phyloP scores from a whole-genome alignment of 495 filamentous ascomycete species.

The Amphirosellinia nigrospora region DNA sequence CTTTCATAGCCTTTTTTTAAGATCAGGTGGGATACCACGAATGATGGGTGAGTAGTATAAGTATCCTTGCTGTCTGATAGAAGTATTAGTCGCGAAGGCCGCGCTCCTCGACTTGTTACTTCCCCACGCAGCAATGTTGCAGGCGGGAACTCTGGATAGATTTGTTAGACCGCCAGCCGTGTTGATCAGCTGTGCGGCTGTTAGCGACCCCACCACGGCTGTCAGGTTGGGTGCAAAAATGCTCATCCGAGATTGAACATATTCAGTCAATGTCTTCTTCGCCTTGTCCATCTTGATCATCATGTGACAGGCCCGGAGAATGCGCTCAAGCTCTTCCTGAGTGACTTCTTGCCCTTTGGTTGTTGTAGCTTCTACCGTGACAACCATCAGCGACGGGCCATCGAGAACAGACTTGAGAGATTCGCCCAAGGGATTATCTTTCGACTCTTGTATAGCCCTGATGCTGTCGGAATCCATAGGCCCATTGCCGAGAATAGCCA shows the following conservation, averaged over 20 bases:
- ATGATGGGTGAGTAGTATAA: constrained; percentile 91
- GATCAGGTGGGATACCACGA: constrained; percentile 77
- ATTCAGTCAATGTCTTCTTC: constrained; percentile 86
- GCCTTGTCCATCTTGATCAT: constrained; percentile 85
- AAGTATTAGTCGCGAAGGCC: constrained; percentile 92
- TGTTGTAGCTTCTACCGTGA: constrained; percentile 92
- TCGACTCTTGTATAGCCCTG: constrained; percentile 71
- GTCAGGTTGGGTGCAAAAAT: constrained; percentile 95
- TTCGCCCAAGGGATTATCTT: constrained; percentile 75
- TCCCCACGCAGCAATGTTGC: constrained; percentile 88
- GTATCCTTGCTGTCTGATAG: constrained; percentile 90
- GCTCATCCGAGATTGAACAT: constrained; percentile 97
- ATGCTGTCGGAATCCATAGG: constrained; percentile 86
- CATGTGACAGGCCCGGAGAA: constrained; percentile 83
- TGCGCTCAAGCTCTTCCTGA: constrained; percentile 72
- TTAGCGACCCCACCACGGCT: constrained; percentile 90
- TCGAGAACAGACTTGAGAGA: constrained; percentile 81
- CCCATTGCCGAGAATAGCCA: constrained; percentile 90
- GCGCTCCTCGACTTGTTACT: constrained; percentile 82
- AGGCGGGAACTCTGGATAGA: constrained; percentile 88
- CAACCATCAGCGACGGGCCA: constrained; percentile 90
- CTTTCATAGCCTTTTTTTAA: constrained; percentile 96
- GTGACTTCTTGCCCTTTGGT: constrained; percentile 80
- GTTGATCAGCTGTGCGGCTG: constrained; percentile 94
- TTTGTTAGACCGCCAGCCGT: constrained; percentile 86